phyloP scores from a whole-genome alignment of 148 eudicot genomes.

The Rhododendron griersonianum region DNA sequence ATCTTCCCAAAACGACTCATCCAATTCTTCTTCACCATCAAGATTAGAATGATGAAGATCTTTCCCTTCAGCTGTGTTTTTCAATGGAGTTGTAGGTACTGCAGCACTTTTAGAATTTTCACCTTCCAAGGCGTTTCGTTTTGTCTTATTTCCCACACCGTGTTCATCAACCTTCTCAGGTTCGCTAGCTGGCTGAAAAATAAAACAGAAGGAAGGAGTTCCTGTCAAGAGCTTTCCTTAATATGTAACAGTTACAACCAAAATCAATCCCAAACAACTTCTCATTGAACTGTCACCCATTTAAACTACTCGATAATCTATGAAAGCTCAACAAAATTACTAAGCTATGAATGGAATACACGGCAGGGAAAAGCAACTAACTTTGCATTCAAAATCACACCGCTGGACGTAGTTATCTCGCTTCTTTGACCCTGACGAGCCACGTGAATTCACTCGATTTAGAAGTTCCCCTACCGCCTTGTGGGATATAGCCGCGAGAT shows the following conservation, averaged over 20 bases:
- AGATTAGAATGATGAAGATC: slow-evolving; percentile 7
- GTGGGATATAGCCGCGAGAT: slow-evolving; percentile 34
- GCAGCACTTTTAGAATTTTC: slow-evolving; percentile 19
- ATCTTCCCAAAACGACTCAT: slow-evolving; percentile 80
- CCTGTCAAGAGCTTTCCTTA: background rate
- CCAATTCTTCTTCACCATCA: slow-evolving; percentile 30
- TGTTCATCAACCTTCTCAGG: slow-evolving; percentile 17
- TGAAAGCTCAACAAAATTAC: background rate
- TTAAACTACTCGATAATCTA: background rate
- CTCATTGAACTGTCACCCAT: background rate
- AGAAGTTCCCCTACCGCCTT: slow-evolving; percentile 40
- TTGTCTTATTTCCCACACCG: background rate
- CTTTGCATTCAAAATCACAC: slow-evolving; percentile 27
- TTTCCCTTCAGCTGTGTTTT: slow-evolving; percentile 14
- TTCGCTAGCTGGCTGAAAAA: slow-evolving; percentile 20
- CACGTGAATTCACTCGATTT: slow-evolving; percentile 27
- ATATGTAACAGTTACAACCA: background rate
- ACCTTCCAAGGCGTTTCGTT: slow-evolving; percentile 8
- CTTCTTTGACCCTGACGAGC: slow-evolving; percentile 21
- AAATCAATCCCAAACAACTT: background rate
- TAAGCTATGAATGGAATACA: background rate
- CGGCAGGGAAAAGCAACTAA: slow-evolving; percentile 6
- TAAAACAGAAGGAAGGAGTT: background rate
- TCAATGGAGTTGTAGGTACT: background rate
- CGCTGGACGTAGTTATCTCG: slow-evolving; percentile 24